Conservation (phyloP, 1,284 basidiomycete genomes). For the Boletus albobrunnescens region DNA sequence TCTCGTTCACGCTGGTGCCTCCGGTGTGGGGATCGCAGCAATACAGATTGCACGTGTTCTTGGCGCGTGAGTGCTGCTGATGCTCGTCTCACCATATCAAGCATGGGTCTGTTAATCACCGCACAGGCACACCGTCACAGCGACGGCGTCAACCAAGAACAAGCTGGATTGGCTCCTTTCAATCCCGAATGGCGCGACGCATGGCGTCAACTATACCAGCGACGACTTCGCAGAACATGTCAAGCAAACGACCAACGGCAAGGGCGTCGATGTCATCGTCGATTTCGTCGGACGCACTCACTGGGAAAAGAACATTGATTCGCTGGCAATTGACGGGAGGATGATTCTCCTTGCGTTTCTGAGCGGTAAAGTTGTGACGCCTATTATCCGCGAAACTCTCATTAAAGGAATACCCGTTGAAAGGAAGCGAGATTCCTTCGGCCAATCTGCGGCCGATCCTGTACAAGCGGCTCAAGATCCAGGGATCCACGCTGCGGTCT, state of each 20-base stretch:
- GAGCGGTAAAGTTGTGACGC: slow-evolving; percentile 51
- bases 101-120: slow-evolving; percentile 9
- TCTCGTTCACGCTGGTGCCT: slow-evolving; percentile 86
- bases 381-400: slow-evolving; percentile 22
- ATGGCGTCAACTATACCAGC: slow-evolving; percentile 84
- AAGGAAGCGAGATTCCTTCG: slow-evolving; percentile 64
- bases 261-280: slow-evolving; percentile 79
- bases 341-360: slow-evolving; percentile 70
- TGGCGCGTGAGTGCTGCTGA: slow-evolving; percentile 58
- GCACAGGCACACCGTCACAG: slow-evolving; percentile 64
- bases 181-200: slow-evolving; percentile 62
- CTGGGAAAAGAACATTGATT: slow-evolving; percentile 78
- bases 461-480: slow-evolving; percentile 84
- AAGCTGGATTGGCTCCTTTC: slow-evolving; percentile 79
- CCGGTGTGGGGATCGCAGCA: slow-evolving; percentile 87
- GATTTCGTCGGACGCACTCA: slow-evolving; percentile 88
- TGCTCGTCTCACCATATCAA: slow-evolving; percentile 4
- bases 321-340: slow-evolving; percentile 74
- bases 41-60: slow-evolving; percentile 81
- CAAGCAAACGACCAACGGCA: slow-evolving; percentile 57
- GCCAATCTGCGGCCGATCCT: slow-evolving; percentile 68
- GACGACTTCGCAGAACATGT: slow-evolving; percentile 73
- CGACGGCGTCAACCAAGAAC: slow-evolving; percentile 81
- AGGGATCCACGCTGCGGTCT: slow-evolving; percentile 85
- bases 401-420: slow-evolving; percentile 22